Conservation (phyloP, 1,139 yeast species). For the Sugiyamaella pinicola region DNA sequence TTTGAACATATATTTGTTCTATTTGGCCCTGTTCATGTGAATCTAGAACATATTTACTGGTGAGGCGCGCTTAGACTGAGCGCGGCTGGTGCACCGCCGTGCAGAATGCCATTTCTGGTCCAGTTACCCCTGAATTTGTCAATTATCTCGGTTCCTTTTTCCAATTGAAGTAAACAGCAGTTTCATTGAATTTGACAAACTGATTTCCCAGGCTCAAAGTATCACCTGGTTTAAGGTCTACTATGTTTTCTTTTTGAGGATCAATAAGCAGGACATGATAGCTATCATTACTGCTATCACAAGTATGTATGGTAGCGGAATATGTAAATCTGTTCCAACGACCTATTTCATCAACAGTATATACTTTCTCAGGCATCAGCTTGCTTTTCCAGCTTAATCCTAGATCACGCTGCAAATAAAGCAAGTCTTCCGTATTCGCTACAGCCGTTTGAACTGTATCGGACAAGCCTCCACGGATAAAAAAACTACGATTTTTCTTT, state of each 20-base stretch:
- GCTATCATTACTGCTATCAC: background rate
- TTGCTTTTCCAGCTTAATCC: constrained; percentile 3
- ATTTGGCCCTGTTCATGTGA: no score
- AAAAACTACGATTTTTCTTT: constrained; percentile 20
- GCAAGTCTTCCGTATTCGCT: constrained; percentile 18
- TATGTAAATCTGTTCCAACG: constrained; percentile 18
- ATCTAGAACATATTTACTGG: background rate
- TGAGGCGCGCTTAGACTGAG: background rate
- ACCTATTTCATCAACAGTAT: background rate
- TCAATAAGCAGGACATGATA: constrained; percentile 6
- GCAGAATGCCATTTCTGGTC: background rate
- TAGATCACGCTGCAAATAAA: constrained; percentile 12
- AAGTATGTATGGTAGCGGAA: background rate
- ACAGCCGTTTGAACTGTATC: constrained; percentile 21
- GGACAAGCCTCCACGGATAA: constrained; percentile 19
- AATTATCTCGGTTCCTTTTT: background rate
- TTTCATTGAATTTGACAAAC: background rate
- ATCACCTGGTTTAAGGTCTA: constrained; percentile 3
- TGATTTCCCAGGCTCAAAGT: background rate
- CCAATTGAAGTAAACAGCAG: constrained; percentile 7
- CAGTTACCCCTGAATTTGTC: constrained; percentile 14
- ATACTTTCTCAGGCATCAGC: background rate
- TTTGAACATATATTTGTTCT: background rate
- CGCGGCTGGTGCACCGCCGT: constrained; percentile 5
- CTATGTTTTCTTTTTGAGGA: constrained; percentile 1